phyloP scores from a whole-genome alignment of 2,329 filamentous ascomycete genomes.

The Trichophyton simii region DNA sequence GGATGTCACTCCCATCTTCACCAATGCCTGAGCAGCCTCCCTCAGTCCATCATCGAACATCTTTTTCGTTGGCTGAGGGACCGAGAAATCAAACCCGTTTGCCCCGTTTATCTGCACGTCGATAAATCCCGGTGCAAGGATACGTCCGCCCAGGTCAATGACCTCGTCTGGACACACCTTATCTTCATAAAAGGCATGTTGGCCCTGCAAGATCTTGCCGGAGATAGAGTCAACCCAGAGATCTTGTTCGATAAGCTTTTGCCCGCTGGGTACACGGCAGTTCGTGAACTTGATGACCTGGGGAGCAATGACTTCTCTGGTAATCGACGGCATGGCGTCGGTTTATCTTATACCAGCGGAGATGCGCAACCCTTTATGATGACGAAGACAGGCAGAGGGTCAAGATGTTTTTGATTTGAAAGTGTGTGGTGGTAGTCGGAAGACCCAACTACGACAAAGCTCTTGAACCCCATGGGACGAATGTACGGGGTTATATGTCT shows the following conservation, averaged over 20 bases:
- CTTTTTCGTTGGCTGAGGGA: slow-evolving; percentile 51
- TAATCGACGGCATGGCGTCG: slow-evolving; percentile 7
- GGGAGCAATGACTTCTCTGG: slow-evolving; percentile 15
- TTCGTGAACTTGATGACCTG: slow-evolving; percentile 80
- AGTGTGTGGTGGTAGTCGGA: not conserved
- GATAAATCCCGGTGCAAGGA: slow-evolving; percentile 74
- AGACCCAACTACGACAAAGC: not conserved
- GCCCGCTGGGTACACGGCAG: slow-evolving; percentile 61
- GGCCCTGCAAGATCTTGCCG: slow-evolving; percentile 66
- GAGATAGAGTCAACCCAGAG: slow-evolving; percentile 77
- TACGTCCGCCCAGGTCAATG: slow-evolving; percentile 69
- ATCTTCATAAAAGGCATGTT: slow-evolving; percentile 43
- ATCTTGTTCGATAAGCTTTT: slow-evolving; percentile 58
- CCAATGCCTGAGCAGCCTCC: slow-evolving; percentile 57
- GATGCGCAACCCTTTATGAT: not conserved
- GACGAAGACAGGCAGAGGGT: not conserved
- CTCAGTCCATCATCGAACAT: slow-evolving; percentile 61
- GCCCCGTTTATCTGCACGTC: slow-evolving; percentile 87
- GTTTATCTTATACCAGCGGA: not conserved
- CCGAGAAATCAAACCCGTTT: slow-evolving; percentile 84
- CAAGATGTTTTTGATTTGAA: not conserved
- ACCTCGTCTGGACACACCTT: slow-evolving; percentile 52
- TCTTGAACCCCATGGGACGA: not conserved
- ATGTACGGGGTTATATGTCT: not conserved
- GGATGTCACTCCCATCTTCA: slow-evolving; percentile 72